phyloP scores from a whole-genome alignment of 352 stramenopile genomes.

The Phytopythium vexans region DNA sequence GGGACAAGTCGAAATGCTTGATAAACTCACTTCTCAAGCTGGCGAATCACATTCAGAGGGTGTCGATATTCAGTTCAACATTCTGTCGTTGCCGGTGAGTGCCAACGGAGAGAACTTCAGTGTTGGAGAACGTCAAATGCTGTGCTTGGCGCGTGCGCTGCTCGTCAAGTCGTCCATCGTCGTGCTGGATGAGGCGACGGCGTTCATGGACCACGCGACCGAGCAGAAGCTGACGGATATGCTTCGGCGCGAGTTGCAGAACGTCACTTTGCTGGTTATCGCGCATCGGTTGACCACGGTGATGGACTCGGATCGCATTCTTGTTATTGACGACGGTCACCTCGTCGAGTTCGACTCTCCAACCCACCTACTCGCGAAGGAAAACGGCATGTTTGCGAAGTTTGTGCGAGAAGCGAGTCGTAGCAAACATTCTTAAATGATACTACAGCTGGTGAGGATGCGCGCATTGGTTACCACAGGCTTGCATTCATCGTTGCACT shows the following conservation, averaged over 20 bases:
- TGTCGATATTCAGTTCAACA: too few relatives aligned
- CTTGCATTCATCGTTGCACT: too few relatives aligned
- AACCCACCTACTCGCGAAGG: slow-evolving; percentile 55
- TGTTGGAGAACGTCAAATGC: too few relatives aligned
- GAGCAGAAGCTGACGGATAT: slow-evolving; percentile 91
- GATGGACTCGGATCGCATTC: slow-evolving; percentile 93
- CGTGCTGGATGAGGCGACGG: slow-evolving; percentile 98
- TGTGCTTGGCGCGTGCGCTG: slow-evolving; percentile 92
- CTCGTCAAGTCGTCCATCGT: slow-evolving; percentile 91
- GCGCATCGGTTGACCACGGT: slow-evolving; percentile 97
- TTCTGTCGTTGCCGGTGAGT: slow-evolving; percentile 95
- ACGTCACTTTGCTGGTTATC: slow-evolving; percentile 95
- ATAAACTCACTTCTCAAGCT: slow-evolving; percentile 7
- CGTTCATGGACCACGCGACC: slow-evolving; percentile 85
- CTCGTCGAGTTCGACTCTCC: slow-evolving; percentile 95
- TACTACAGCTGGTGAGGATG: too few relatives aligned
- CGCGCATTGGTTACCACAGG: too few relatives aligned
- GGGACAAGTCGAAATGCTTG: slow-evolving; percentile 52
- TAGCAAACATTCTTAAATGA: too few relatives aligned
- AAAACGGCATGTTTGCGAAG: slow-evolving; percentile 64
- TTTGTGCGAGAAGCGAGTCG: too few relatives aligned
- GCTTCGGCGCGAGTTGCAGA: slow-evolving; percentile 91
- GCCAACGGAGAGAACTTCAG: too few relatives aligned
- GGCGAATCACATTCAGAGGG: slow-evolving; percentile 15
- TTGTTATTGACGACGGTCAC: slow-evolving; percentile 94